A percentile compares a stretch with the other conserved stretches of the same genome.
phyloP scores from a whole-genome alignment of 805 yeast species.

The Spathaspora girioi region DNA sequence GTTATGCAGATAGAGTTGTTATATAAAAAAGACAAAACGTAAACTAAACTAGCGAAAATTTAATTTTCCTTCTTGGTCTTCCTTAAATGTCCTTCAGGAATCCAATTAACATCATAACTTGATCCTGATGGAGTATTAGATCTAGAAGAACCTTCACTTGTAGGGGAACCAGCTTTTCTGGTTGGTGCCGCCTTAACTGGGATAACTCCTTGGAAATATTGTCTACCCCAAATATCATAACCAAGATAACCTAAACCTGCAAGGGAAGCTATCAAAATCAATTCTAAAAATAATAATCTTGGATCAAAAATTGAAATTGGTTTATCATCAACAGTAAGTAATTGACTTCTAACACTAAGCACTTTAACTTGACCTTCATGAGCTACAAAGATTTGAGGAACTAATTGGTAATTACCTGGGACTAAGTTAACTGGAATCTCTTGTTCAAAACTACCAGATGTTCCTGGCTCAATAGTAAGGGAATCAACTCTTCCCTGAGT shows the following conservation, averaged over 20 bases:
- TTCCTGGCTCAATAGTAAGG: conserved; percentile 46
- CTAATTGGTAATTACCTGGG: conserved; percentile 54
- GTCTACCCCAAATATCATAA: conserved; percentile 42
- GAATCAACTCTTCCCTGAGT: conserved; percentile 67
- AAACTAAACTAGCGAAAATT: too few relatives aligned
- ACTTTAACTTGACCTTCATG: conserved; percentile 48
- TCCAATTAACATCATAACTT: conserved; percentile 50
- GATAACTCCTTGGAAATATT: conserved; percentile 39
- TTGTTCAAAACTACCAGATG: conserved; percentile 51
- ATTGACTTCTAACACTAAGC: conserved; percentile 55
- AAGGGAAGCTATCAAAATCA: conserved; percentile 47
- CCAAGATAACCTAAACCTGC: conserved; percentile 48
- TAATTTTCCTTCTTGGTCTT: conserved; percentile 23
- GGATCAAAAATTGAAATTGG: conserved; percentile 72
- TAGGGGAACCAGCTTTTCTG: conserved; percentile 22
- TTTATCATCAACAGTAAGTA: conserved; percentile 57
- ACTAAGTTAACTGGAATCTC: conserved; percentile 54
- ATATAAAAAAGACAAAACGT: neutral
- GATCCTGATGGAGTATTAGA: conserved; percentile 17
- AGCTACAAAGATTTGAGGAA: conserved; percentile 56
- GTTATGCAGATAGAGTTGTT: neutral
- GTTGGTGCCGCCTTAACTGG: conserved; percentile 25
- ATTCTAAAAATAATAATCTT: conserved; percentile 60
- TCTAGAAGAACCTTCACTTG: conserved; percentile 9
- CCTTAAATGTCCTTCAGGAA: conserved; percentile 52